phyloP scores from a whole-genome alignment of 2,329 filamentous ascomycete genomes.

The Colletotrichum falcatum region DNA sequence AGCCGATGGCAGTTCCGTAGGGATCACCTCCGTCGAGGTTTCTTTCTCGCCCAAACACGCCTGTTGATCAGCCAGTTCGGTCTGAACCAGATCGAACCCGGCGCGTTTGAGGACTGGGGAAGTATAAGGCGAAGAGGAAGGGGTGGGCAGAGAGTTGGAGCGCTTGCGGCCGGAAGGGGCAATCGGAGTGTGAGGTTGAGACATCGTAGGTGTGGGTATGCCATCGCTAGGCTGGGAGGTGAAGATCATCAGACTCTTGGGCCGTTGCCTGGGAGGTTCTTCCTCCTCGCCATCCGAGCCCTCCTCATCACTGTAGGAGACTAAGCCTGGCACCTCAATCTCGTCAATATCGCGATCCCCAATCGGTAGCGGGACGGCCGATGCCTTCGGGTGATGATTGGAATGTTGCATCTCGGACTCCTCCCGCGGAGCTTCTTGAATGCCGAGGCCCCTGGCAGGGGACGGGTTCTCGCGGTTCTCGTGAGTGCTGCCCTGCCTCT shows the following conservation, averaged over 20 bases:
- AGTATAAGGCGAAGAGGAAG: slow-evolving; percentile 46
- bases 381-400: slow-evolving; percentile 61
- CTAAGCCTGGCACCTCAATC: slow-evolving; percentile 82
- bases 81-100: slow-evolving; percentile 21
- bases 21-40: slow-evolving; percentile 35
- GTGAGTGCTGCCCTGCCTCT: slow-evolving; percentile 54
- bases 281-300: slow-evolving; percentile 56
- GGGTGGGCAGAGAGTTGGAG: slow-evolving; percentile 62
- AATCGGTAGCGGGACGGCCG: slow-evolving; percentile 76
- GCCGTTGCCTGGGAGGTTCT: slow-evolving; percentile 50
- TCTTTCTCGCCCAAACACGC: slow-evolving; percentile 22
- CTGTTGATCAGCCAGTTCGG: slow-evolving; percentile 11
- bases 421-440: slow-evolving; percentile 35
- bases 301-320: slow-evolving; percentile 72
- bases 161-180: slow-evolving; percentile 56
- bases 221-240: slow-evolving; percentile 46
- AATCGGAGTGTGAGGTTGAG: slow-evolving; percentile 52
- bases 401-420: slow-evolving; percentile 27
- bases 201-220: slow-evolving; percentile 49
- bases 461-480: slow-evolving; percentile 52
- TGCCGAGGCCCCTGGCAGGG: slow-evolving; percentile 47
- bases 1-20: not conserved
- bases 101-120: slow-evolving; percentile 40
- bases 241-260: slow-evolving; percentile 60
- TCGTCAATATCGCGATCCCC: slow-evolving; percentile 78